Conservation (phyloP, 495 filamentous ascomycete genomes). For the Penicillium alfredii region DNA sequence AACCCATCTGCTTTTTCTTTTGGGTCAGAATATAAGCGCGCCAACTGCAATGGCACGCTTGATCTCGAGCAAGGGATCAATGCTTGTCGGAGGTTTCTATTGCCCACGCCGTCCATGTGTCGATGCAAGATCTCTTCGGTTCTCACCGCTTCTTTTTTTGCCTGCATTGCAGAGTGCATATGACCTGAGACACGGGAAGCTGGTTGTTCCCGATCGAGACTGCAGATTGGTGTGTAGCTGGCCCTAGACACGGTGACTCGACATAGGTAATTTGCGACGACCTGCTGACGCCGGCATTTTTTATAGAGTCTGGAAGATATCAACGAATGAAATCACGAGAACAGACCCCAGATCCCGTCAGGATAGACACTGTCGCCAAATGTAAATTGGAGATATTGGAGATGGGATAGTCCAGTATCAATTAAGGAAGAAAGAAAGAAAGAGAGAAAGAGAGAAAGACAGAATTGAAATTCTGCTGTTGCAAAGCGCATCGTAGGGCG, state of each 20-base stretch:
- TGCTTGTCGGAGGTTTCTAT: not conserved
- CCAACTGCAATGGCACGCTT: not conserved
- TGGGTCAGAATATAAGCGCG: conserved; percentile 2
- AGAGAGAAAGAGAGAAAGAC: too few species aligned
- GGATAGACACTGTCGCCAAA: too few species aligned
- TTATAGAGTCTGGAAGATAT: too few species aligned
- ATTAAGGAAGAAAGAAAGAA: not conserved
- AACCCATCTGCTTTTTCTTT: not conserved
- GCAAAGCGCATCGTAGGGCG: not conserved
- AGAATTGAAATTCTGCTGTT: too few species aligned
- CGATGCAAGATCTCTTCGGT: conserved; percentile 4
- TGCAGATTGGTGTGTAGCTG: not conserved
- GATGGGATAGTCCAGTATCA: too few species aligned
- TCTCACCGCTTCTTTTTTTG: conserved; percentile 18
- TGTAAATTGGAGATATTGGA: too few species aligned
- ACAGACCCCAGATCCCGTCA: too few species aligned
- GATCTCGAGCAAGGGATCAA: not conserved
- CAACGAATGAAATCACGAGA: too few species aligned
- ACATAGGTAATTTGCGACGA: too few species aligned
- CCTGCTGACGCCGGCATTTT: too few species aligned
- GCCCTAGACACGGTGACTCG: not conserved
- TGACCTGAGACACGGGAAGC: conserved; percentile 2
- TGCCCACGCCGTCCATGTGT: conserved; percentile 2
- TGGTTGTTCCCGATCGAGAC: too few species aligned
- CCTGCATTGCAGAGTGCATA: conserved; percentile 9